Conservation (phyloP, 768 basidiomycete species). For the Mycena kentingensis region DNA sequence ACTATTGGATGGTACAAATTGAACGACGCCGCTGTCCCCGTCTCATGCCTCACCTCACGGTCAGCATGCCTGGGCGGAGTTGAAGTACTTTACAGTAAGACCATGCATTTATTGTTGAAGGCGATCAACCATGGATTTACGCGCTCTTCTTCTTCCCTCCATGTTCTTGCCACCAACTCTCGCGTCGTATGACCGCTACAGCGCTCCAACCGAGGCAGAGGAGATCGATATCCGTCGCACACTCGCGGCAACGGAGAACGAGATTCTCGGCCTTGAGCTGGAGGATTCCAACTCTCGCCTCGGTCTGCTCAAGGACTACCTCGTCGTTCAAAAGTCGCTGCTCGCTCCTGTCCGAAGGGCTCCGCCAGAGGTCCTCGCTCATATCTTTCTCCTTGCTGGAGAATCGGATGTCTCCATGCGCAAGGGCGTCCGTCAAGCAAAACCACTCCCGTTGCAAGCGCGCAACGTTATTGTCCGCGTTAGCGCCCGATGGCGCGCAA, state of each 20-base stretch:
- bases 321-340: background rate
- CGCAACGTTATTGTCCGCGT: background rate
- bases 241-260: background rate
- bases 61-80: too few relatives aligned
- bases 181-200: background rate
- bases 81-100: too few relatives aligned
- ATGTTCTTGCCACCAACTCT: background rate
- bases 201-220: background rate
- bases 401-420: background rate
- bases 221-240: background rate
- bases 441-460: background rate
- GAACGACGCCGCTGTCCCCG: too few relatives aligned
- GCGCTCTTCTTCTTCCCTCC: background rate
- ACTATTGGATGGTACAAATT: too few relatives aligned
- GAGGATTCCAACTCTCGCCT: background rate
- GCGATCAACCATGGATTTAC: too few relatives aligned
- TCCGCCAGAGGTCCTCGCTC: background rate
- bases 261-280: background rate
- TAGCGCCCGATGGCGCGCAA: background rate
- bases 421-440: background rate
- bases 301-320: background rate
- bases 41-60: too few relatives aligned
- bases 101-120: too few relatives aligned
- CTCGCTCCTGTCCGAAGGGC: background rate
- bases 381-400: background rate